Conservation (phyloP, 495 filamentous ascomycete species). For the Pyrenopolyporus hunteri region DNA sequence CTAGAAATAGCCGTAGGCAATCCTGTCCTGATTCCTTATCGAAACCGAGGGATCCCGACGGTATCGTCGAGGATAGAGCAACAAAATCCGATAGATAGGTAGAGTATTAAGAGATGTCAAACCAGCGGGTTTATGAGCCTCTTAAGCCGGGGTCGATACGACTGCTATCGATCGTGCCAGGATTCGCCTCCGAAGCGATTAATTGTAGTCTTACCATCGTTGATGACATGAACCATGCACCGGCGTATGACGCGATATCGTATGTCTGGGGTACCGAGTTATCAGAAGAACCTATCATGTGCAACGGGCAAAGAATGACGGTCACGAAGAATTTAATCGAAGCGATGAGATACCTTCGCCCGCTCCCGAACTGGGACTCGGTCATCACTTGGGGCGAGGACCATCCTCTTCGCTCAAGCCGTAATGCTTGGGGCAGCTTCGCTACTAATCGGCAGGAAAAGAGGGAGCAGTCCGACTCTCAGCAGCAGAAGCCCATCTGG, state of each 20-base stretch:
- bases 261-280: conserved; percentile 28
- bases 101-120: conserved; percentile 4
- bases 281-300: conserved; percentile 29
- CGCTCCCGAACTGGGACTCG: conserved; percentile 23
- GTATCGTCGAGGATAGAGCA: too few relatives aligned
- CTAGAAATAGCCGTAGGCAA: too few relatives aligned
- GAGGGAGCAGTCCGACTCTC: conserved; percentile 6
- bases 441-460: conserved; percentile 24
- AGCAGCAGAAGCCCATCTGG: conserved; percentile 35
- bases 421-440: conserved; percentile 19
- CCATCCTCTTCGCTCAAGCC: conserved; percentile 24
- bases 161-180: conserved; percentile 21
- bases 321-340: conserved; percentile 27
- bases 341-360: conserved; percentile 29
- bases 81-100: too few relatives aligned
- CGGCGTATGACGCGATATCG: conserved; percentile 25
- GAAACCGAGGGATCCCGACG: too few relatives aligned
- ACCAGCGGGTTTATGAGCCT: conserved; percentile 2
- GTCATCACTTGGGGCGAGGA: conserved; percentile 18
- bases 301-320: conserved; percentile 25
- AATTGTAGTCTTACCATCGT: conserved; percentile 20
- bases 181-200: conserved; percentile 22
- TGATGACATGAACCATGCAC: conserved; percentile 13
- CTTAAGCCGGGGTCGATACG: conserved; percentile 21
- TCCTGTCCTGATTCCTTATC: too few relatives aligned